These are phyloP conservation scores for Tolypocladium ovalisporum DNA, from an alignment of 2,329 filamentous ascomycete genomes.

Conservation along the genomic window DNA sequence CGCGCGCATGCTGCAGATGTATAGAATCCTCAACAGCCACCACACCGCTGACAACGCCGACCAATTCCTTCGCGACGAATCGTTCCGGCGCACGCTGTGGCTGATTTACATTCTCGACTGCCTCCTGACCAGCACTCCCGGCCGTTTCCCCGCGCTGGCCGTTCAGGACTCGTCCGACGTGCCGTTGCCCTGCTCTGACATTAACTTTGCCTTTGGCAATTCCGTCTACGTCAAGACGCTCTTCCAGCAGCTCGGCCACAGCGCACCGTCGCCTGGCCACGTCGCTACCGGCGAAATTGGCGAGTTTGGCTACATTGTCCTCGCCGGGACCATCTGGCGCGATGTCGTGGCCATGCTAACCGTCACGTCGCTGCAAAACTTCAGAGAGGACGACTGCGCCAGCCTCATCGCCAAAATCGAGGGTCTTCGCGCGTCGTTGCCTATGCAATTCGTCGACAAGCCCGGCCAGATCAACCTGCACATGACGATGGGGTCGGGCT, in stretches of 20 bases:
- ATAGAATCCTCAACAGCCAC: constrained; percentile 46
- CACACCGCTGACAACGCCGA: constrained; percentile 40
- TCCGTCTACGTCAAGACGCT: constrained; percentile 48
- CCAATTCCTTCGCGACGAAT: constrained; percentile 50
- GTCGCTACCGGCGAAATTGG: constrained; percentile 40
- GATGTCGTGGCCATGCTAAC: constrained; percentile 52
- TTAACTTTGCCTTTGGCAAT: constrained; percentile 53
- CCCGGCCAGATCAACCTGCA: constrained; percentile 50
- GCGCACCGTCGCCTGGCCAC: constrained; percentile 24
- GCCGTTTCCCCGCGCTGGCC: constrained; percentile 45
- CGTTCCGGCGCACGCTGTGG: constrained; percentile 50
- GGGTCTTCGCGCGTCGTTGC: constrained; percentile 39
- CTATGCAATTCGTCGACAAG: constrained; percentile 51
- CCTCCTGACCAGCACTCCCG: constrained; percentile 50
- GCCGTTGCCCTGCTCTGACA: constrained; percentile 47
- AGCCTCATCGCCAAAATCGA: constrained; percentile 44
- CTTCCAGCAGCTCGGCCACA: constrained; percentile 25
- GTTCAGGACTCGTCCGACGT: constrained; percentile 43
- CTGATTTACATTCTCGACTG: constrained; percentile 53
- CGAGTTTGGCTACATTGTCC: constrained; percentile 51
- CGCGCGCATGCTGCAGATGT: constrained; percentile 55
- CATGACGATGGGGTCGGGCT: constrained; percentile 54
- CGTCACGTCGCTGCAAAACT: constrained; percentile 37
- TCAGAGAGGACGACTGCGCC: constrained; percentile 41
- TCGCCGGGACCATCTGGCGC: constrained; percentile 50